Percentiles rank a stretch among this genome's conserved stretches.
Evolutionary conservation across 768 basidiomycete genomes (phyloP).

Genomic region (Xerocomellus dryophilus): DNA sequence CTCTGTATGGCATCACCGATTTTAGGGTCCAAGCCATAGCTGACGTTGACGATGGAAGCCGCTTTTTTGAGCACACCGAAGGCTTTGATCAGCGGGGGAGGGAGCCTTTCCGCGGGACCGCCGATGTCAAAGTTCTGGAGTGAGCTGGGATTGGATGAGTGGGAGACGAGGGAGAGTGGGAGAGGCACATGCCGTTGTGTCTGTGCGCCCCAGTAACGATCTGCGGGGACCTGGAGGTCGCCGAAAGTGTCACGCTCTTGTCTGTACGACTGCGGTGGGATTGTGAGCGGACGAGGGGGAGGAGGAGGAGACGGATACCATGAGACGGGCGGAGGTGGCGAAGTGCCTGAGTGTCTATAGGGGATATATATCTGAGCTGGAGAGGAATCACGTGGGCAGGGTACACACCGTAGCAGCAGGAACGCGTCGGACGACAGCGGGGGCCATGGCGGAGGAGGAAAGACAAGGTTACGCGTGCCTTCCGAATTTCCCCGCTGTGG

Average conservation of each 20-base stretch:
- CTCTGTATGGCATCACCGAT: conserved; percentile 85
- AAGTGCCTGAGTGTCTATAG: conserved; percentile 11
- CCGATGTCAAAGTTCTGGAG: conserved; percentile 99
- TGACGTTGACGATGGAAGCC: conserved; percentile 84
- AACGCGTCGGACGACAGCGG: conserved; percentile 13
- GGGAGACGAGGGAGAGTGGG: not conserved
- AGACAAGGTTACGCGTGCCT: not conserved
- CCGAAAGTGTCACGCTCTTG: conserved; percentile 94
- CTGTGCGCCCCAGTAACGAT: conserved; percentile 97
- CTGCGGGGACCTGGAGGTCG: conserved; percentile 82
- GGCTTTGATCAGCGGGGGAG: conserved; percentile 93
- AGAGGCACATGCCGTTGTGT: conserved; percentile 71
- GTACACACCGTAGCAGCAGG: conserved; percentile 4
- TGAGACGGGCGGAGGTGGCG: conserved; percentile 33
- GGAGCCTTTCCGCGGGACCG: conserved; percentile 88
- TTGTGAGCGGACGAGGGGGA: not conserved
- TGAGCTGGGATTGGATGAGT: conserved; percentile 49
- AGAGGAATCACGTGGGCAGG: conserved; percentile 23
- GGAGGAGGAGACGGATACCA: conserved; percentile 31
- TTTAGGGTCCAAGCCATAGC: conserved; percentile 87
- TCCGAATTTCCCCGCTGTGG: conserved; percentile 10
- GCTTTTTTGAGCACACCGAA: conserved; percentile 98
- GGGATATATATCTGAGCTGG: not conserved
- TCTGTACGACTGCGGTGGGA: conserved; percentile 53
- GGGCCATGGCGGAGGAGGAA: conserved; percentile 9